Evolutionary conservation across 2,329 filamentous ascomycete species (phyloP).

Genomic region (Lachnellula willkommii): DNA sequence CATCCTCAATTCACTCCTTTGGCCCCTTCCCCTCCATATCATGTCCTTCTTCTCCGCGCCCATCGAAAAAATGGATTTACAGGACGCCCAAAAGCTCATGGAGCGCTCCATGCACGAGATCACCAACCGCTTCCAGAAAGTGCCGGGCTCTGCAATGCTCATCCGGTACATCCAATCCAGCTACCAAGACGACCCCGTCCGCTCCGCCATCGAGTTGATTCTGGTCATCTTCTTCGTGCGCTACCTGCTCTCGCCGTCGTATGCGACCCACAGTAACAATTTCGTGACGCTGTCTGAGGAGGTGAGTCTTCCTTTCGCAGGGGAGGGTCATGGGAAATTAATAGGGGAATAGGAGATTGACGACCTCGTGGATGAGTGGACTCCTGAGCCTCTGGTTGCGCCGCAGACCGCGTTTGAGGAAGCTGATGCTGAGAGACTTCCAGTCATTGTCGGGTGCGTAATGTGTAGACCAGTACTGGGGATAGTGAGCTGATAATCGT

Average conservation of each 20-base stretch:
- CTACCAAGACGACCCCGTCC: conserved; percentile 94
- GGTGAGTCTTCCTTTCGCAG: conserved; percentile 31
- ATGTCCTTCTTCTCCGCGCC: conserved; percentile 16
- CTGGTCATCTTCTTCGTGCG: conserved; percentile 93
- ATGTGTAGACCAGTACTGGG: background rate
- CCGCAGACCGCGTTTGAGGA: conserved; percentile 70
- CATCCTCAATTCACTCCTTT: background rate
- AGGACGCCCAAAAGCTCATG: conserved; percentile 52
- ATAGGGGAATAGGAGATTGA: conserved; percentile 67
- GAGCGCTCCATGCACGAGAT: conserved; percentile 48
- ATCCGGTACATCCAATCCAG: conserved; percentile 94
- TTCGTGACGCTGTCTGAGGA: conserved; percentile 86
- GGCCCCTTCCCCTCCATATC: background rate
- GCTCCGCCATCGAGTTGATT: conserved; percentile 87
- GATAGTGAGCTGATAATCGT: conserved; percentile 5
- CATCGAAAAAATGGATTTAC: conserved; percentile 52
- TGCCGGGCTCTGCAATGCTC: conserved; percentile 90
- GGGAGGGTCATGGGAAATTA: conserved; percentile 2
- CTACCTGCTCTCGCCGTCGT: conserved; percentile 86
- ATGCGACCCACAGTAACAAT: conserved; percentile 84
- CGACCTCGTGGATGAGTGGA: conserved; percentile 94
- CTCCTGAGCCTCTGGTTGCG: conserved; percentile 82
- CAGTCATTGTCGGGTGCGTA: conserved; percentile 78
- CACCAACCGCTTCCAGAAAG: conserved; percentile 70
- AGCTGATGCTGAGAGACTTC: conserved; percentile 74